Evolutionary conservation across 306 rosid species (phyloP).

Genomic region (Hylodesmum podocarpum): DNA sequence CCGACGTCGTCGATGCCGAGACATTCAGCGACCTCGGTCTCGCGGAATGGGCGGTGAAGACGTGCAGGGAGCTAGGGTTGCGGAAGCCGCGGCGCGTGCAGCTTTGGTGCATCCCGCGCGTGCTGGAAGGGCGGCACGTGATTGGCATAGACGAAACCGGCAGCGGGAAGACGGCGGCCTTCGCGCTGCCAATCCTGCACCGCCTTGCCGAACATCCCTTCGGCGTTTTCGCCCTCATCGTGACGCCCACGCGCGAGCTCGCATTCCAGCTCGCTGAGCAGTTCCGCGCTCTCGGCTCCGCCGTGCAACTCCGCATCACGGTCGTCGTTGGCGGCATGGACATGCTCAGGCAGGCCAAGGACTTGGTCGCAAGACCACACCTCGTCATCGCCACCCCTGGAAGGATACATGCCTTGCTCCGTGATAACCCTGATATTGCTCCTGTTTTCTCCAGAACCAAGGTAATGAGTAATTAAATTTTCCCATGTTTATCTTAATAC

Average conservation of each 20-base stretch:
- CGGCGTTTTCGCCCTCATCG: slow-evolving; percentile 73
- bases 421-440: slow-evolving; percentile 66
- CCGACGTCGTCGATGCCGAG: neutral
- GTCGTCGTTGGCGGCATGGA: slow-evolving; percentile 92
- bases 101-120: slow-evolving; percentile 62
- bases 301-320: slow-evolving; percentile 55
- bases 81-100: slow-evolving; percentile 69
- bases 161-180: slow-evolving; percentile 91
- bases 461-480: slow-evolving; percentile 44
- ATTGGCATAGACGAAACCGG: slow-evolving; percentile 86
- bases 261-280: slow-evolving; percentile 84
- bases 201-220: slow-evolving; percentile 64
- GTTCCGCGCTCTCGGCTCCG: slow-evolving; percentile 74
- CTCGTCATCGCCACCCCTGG: slow-evolving; percentile 89
- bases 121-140: slow-evolving; percentile 73
- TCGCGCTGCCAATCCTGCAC: slow-evolving; percentile 84
- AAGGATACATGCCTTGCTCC: slow-evolving; percentile 68
- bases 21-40: slow-evolving; percentile 64
- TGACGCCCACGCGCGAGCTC: slow-evolving; percentile 86
- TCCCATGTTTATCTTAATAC: too few relatives aligned
- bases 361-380: slow-evolving; percentile 67
- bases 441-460: slow-evolving; percentile 62
- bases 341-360: slow-evolving; percentile 59
- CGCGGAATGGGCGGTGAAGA: slow-evolving; percentile 62
- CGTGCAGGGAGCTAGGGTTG: slow-evolving; percentile 74